Evolutionary conservation across 768 basidiomycete genomes (phyloP).

Genomic region (Collybia nuda): DNA sequence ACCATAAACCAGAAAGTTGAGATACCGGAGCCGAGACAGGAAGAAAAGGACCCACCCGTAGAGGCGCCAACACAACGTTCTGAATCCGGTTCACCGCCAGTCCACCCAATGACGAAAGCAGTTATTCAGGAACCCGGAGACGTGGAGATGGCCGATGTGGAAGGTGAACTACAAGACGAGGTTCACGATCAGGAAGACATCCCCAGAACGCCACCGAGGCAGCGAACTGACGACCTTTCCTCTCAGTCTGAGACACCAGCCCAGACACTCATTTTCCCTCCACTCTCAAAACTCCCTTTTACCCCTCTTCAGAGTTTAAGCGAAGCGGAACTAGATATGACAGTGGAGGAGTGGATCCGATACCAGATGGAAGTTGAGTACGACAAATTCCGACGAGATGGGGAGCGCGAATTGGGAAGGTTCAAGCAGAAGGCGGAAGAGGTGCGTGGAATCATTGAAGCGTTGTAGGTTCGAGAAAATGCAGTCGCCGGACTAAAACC

Average conservation of each 20-base stretch:
- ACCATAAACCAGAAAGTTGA: no score
- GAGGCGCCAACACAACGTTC: not conserved
- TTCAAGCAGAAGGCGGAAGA: conserved; percentile 43
- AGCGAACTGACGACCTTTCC: not conserved
- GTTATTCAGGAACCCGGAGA: conserved; percentile 14
- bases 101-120: not conserved
- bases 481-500: no score
- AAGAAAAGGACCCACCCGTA: not conserved
- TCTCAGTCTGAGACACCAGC: conserved; percentile 8
- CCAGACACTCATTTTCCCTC: conserved; percentile 28
- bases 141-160: conserved; percentile 26
- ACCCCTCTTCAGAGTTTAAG: conserved; percentile 44
- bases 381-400: conserved; percentile 49
- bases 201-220: conserved; percentile 8
- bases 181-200: conserved; percentile 10
- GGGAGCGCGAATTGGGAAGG: conserved; percentile 40
- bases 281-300: conserved; percentile 46
- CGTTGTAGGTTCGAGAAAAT: conserved; percentile 19
- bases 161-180: conserved; percentile 7
- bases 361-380: conserved; percentile 72
- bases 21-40: not conserved
- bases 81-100: conserved; percentile 1
- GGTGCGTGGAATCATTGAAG: conserved; percentile 36
- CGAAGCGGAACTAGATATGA: conserved; percentile 73
- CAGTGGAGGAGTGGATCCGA: conserved; percentile 81